Conservation (phyloP, 148 eudicot species). For the Polygonum maritimum region DNA sequence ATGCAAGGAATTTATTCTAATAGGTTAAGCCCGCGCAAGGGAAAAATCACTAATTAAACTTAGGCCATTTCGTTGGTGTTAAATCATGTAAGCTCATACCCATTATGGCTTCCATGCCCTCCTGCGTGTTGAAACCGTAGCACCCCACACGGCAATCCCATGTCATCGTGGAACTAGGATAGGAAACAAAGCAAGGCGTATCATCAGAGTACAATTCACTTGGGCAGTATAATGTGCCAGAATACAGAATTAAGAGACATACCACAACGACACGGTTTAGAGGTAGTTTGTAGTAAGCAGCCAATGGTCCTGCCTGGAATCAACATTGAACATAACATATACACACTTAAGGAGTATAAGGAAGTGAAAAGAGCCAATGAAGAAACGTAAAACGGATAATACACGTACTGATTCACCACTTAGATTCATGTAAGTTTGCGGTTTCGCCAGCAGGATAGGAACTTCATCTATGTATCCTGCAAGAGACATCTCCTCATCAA, state of each 20-base stretch:
- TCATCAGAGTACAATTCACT: not conserved
- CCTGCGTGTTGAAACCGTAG: conserved; percentile 66
- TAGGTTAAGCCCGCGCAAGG: not conserved
- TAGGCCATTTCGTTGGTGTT: not conserved
- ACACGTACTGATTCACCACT: conserved; percentile 82
- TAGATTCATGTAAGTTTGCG: conserved; percentile 82
- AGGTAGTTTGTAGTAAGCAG: conserved; percentile 92
- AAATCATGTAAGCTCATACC: conserved; percentile 34
- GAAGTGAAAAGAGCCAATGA: not conserved
- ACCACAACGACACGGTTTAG: conserved; percentile 79
- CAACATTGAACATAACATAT: not conserved
- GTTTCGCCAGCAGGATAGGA: conserved; percentile 81
- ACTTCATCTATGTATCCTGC: conserved; percentile 53
- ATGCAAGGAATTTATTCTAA: not conserved
- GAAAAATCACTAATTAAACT: not conserved
- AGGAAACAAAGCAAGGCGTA: not conserved
- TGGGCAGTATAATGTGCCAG: not conserved
- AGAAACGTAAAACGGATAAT: not conserved
- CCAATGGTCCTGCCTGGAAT: conserved; percentile 79
- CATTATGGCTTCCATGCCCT: conserved; percentile 83
- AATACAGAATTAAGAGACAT: conserved; percentile 10
- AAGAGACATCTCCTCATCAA: not conserved
- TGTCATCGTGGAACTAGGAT: conserved; percentile 83
- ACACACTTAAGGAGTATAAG: not conserved
- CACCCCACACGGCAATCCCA: conserved; percentile 81